Evolutionary conservation across 495 filamentous ascomycete genomes (phyloP).

Genomic region (Articulospora tetracladia): DNA sequence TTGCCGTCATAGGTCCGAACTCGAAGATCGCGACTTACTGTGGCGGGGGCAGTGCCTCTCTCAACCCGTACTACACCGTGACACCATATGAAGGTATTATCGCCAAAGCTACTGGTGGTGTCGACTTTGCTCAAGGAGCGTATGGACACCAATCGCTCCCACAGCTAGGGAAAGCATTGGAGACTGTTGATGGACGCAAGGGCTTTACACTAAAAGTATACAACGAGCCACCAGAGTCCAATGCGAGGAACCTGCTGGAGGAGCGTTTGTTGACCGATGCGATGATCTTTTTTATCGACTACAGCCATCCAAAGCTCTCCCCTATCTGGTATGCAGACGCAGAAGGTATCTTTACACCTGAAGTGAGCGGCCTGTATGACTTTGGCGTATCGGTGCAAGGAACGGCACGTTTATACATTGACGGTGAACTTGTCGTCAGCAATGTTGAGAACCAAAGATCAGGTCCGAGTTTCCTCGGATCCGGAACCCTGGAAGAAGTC

Average conservation of each 20-base stretch:
- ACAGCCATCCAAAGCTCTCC: conserved; percentile 52
- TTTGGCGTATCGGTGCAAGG: conserved; percentile 66
- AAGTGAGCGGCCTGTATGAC: conserved; percentile 39
- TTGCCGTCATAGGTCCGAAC: conserved; percentile 26
- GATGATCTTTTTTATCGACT: conserved; percentile 55
- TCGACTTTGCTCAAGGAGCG: conserved; percentile 32
- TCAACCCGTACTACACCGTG: conserved; percentile 60
- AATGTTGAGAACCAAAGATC: conserved; percentile 55
- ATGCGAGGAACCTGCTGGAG: conserved; percentile 46
- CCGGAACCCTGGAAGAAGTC: conserved; percentile 54
- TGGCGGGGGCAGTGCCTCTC: conserved; percentile 65
- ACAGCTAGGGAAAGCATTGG: conserved; percentile 43
- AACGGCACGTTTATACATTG: conserved; percentile 57
- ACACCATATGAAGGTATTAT: conserved; percentile 49
- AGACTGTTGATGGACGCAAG: conserved; percentile 39
- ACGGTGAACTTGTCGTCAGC: conserved; percentile 62
- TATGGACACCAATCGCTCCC: conserved; percentile 56
- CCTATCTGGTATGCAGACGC: conserved; percentile 55
- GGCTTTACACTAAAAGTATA: conserved; percentile 58
- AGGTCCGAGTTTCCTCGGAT: conserved; percentile 57
- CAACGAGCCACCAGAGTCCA: conserved; percentile 42
- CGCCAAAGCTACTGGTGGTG: neutral
- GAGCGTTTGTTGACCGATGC: conserved; percentile 48
- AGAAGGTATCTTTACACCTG: conserved; percentile 53
- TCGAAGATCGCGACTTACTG: conserved; percentile 59